Evolutionary conservation across 495 filamentous ascomycete species (phyloP).

Genomic region (Evansstolkia leycettana): DNA sequence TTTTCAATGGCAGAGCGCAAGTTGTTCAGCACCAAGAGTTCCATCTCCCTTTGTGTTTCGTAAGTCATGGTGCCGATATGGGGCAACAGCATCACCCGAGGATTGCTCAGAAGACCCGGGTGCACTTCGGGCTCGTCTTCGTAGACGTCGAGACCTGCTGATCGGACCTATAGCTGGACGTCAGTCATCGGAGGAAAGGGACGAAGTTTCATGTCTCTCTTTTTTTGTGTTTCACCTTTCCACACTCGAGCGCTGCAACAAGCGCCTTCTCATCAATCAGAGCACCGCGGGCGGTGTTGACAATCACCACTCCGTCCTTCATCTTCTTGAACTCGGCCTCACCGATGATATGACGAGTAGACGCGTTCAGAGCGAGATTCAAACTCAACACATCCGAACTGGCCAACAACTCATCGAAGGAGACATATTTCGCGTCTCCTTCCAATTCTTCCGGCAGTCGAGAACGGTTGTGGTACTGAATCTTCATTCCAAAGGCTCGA

Average conservation of each 20-base stretch:
- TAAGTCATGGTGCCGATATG: conserved; percentile 66
- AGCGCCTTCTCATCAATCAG: conserved; percentile 69
- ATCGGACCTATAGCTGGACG: conserved; percentile 24
- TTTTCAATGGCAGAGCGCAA: conserved; percentile 49
- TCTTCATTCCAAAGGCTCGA: conserved; percentile 55
- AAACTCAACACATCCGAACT: conserved; percentile 64
- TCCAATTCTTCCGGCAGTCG: conserved; percentile 37
- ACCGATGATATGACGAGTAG: conserved; percentile 60
- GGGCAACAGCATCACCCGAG: conserved; percentile 60
- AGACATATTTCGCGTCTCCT: conserved; percentile 53
- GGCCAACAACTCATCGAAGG: conserved; percentile 54
- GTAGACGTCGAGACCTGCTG: conserved; percentile 64
- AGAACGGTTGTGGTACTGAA: conserved; percentile 60
- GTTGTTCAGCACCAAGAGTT: conserved; percentile 59
- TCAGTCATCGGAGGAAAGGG: neutral
- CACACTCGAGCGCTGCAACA: conserved; percentile 54
- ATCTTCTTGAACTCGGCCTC: conserved; percentile 53
- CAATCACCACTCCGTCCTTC: conserved; percentile 66
- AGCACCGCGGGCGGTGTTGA: conserved; percentile 75
- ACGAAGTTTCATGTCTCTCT: conserved; percentile 11
- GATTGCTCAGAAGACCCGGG: conserved; percentile 54
- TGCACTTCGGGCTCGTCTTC: conserved; percentile 68
- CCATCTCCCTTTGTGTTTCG: conserved; percentile 66
- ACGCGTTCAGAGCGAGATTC: conserved; percentile 57
- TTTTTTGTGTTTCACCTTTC: too few species aligned